Evolutionary conservation across 2,329 filamentous ascomycete species (phyloP).

Genomic region (Plectosphaerella sp.): DNA sequence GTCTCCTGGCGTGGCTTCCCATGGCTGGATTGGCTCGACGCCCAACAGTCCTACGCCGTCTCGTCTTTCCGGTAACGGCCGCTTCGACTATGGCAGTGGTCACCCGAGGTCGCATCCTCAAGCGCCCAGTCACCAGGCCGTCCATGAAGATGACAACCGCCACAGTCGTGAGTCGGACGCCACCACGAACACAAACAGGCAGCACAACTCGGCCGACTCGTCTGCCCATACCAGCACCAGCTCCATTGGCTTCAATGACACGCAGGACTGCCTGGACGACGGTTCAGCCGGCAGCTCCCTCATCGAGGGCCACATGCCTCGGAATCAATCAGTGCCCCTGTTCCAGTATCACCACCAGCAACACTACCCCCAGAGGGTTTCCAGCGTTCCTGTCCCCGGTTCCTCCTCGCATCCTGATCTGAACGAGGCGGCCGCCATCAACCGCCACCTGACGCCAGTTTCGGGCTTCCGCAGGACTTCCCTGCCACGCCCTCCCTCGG

Average conservation of each 20-base stretch:
- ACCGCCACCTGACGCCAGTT: slow-evolving; percentile 57
- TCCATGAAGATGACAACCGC: slow-evolving; percentile 32
- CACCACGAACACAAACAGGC: slow-evolving; percentile 43
- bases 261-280: slow-evolving; percentile 36
- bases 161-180: slow-evolving; percentile 51
- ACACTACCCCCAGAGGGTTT: slow-evolving; percentile 35
- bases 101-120: not conserved
- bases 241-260: slow-evolving; percentile 47
- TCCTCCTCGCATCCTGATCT: slow-evolving; percentile 48
- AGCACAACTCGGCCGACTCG: slow-evolving; percentile 44
- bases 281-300: slow-evolving; percentile 48
- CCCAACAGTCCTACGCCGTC: slow-evolving; percentile 17
- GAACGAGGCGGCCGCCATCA: slow-evolving; percentile 43
- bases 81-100: not conserved
- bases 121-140: not conserved
- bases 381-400: slow-evolving; percentile 37
- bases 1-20: slow-evolving; percentile 2
- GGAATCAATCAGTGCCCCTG: slow-evolving; percentile 44
- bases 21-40: slow-evolving; percentile 25
- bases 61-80: not conserved
- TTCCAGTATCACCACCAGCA: slow-evolving; percentile 62
- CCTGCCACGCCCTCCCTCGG: slow-evolving; percentile 66
- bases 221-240: slow-evolving; percentile 53
- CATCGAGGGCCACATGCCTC: slow-evolving; percentile 36
- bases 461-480: slow-evolving; percentile 52